Base-by-base conservation (phyloP, 129 eudicot species). In the Apium graveolens region DNA sequence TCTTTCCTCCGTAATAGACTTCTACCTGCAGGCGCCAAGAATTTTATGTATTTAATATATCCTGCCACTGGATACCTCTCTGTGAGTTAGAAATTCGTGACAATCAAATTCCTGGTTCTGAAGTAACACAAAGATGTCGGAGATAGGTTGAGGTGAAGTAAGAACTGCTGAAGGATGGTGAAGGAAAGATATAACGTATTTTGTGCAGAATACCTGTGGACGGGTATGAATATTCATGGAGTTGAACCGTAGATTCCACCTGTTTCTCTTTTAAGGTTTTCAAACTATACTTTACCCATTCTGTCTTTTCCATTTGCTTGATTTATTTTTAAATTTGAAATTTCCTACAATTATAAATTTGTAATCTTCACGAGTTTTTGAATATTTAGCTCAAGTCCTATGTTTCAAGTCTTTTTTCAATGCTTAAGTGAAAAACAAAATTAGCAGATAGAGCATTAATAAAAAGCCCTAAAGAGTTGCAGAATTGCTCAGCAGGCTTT, bases 171-270 rank as follows among this genome's bases (percentile, higher is more conserved):
- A 78, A 85, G 79, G 85, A 82, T 53, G 44, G 38, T 69, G 87
- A 81, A 88, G 73, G 87, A 85, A 81, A 86, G 86, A 18, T 38
- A 66, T 78, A 88, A 85, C 10, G 86, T 85, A 14, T 90, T 81
- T 91, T 35, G 98, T 78, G 92, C 98, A 41, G 96, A 91, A 74
- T 95, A 97, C 82, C 97, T 87, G 82, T 97, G 99, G 76, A 96
- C 96, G 70, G 95, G 97, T 44, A 68, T 70, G 53, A 88, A 87
- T 78, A 37, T 88, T 80, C 80, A 83, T 76, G 92, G 81, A 39
- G 92, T 87, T 70, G 93, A 86, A 74, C 82, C 87, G 75, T 95
- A 96, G 87, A 89, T 85, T 60, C 97, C 97, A 57, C 82, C 88
- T 11, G 83, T 88, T 38, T 78, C 90, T 75, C 93, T 92, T 66